A percentile compares a stretch with the other conserved stretches of the same genome.
Conservation (phyloP, 2,329 filamentous ascomycete genomes). For the Pseudogymnoascus sp. region DNA sequence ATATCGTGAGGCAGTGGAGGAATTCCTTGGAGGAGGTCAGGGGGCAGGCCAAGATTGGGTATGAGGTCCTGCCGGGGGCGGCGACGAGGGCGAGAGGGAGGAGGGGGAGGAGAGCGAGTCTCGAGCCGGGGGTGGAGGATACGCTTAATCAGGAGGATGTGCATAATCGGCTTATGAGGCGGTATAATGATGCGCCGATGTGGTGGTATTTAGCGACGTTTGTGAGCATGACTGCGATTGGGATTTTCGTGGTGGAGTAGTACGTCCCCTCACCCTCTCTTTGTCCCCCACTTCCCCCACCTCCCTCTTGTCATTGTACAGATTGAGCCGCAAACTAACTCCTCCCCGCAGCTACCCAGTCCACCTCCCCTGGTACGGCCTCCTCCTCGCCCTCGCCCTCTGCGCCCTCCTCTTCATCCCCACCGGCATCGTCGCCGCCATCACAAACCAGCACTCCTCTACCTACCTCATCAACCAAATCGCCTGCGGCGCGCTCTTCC, state of each 20-base stretch:
- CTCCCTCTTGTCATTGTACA: neutral
- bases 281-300: neutral
- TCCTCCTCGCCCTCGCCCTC: conserved; percentile 69
- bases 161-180: conserved; percentile 74
- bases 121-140: conserved; percentile 38
- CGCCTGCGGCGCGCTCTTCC: conserved; percentile 73
- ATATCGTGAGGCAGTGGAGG: too few relatives aligned
- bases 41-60: too few relatives aligned
- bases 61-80: too few relatives aligned
- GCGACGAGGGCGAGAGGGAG: too few relatives aligned
- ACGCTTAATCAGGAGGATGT: conserved; percentile 69
- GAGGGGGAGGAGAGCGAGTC: too few relatives aligned
- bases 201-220: conserved; percentile 75
- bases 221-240: conserved; percentile 65
- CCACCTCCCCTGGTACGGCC: conserved; percentile 77
- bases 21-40: too few relatives aligned
- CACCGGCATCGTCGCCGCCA: conserved; percentile 87
- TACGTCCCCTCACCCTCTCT: too few relatives aligned
- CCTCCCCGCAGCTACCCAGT: conserved; percentile 59
- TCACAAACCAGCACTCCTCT: conserved; percentile 81
- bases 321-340: conserved; percentile 16
- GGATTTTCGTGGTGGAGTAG: conserved; percentile 80
- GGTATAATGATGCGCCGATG: conserved; percentile 73
- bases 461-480: conserved; percentile 83
- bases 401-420: conserved; percentile 79